These are phyloP conservation scores for Penicillium alfredii DNA, from an alignment of 495 filamentous ascomycete genomes.

Conservation along the genomic window DNA sequence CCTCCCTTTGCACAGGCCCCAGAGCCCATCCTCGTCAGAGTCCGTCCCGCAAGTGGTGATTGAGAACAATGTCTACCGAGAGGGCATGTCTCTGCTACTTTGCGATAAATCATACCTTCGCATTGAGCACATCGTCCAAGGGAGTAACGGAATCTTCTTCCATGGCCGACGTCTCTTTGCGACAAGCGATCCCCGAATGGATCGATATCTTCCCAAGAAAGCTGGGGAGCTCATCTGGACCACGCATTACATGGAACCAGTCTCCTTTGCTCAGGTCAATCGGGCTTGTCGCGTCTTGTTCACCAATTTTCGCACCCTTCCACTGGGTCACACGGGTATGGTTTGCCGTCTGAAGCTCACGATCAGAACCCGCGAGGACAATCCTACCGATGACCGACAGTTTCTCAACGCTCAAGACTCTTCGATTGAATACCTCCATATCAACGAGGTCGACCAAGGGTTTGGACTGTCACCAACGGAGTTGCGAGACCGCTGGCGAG, in stretches of 20 bases:
- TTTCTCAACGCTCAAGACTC: too few relatives aligned
- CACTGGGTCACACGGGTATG: slow-evolving; percentile 8
- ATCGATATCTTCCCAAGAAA: slow-evolving; percentile 17
- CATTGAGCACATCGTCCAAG: not conserved
- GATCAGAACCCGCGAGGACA: too few relatives aligned
- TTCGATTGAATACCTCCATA: slow-evolving; percentile 26
- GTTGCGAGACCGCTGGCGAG: slow-evolving; percentile 30
- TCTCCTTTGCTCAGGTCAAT: slow-evolving; percentile 18
- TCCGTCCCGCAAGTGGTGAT: not conserved
- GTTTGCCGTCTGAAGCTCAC: slow-evolving; percentile 29
- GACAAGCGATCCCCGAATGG: slow-evolving; percentile 2
- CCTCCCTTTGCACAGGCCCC: too few relatives aligned
- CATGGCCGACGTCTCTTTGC: slow-evolving; percentile 16
- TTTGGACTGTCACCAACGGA: slow-evolving; percentile 3
- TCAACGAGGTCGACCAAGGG: slow-evolving; percentile 19
- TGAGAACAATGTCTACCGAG: not conserved
- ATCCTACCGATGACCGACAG: too few relatives aligned
- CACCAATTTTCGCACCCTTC: slow-evolving; percentile 24
- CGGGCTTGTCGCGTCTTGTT: slow-evolving; percentile 22
- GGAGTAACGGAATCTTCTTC: slow-evolving; percentile 11
- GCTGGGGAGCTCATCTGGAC: slow-evolving; percentile 25
- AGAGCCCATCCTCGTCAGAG: too few relatives aligned
- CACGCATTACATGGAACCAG: slow-evolving; percentile 7
- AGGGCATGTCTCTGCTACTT: not conserved
- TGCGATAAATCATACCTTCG: not conserved